Evolutionary conservation across 2,329 filamentous ascomycete species (phyloP), one percentile per base, ranked within the genome.

Genomic region (Stachybotrys chartarum): DNA sequence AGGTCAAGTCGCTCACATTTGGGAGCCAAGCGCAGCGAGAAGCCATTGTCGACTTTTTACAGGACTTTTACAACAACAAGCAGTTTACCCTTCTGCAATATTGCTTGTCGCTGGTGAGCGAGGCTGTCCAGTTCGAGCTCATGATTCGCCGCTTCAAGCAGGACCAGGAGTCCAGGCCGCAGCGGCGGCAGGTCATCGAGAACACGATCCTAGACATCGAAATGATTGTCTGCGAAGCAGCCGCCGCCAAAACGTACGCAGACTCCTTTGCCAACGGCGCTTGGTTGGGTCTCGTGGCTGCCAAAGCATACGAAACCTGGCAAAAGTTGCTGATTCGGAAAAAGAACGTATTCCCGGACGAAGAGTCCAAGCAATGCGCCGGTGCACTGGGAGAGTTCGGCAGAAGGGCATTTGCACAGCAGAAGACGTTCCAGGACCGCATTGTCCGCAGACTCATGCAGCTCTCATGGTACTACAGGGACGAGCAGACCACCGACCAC

Each of bases 401-500:
- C 6, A 8, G n/a, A 10, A 30, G 46, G 6, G 46, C n/a, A 10
- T 48, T 30, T 48, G 46, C 46, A 3, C 46, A 56, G 5, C 8
- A 42, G 35, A 42, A 42, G 10, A 42, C 17, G 4, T 60, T 60
- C 16, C 56, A 59, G 30, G 12, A 30, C 1, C 59, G 64, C 14
- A 49, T 66, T 12, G 11, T 57, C 8, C 48, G 52, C 10, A 60
- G n/a, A n/a, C 51, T 65, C 10, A 58, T 60, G 44, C 56, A 63
- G 11, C 47, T 65, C 16, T 18, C 52, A 5, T 16, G 31, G 10
- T 6, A 32, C 8, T 35, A 65, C 7, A 50, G 58, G 39, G 52
- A 55, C 18, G 64, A 67, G 53, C 54, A 59, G 30, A 48, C 50
- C 30, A 54, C 58, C 7, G 53, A 60, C 1, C 63, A 67, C 50